Base-by-base conservation (phyloP, 2,329 filamentous ascomycete species). In the Neophaeococcomyces aloes region DNA sequence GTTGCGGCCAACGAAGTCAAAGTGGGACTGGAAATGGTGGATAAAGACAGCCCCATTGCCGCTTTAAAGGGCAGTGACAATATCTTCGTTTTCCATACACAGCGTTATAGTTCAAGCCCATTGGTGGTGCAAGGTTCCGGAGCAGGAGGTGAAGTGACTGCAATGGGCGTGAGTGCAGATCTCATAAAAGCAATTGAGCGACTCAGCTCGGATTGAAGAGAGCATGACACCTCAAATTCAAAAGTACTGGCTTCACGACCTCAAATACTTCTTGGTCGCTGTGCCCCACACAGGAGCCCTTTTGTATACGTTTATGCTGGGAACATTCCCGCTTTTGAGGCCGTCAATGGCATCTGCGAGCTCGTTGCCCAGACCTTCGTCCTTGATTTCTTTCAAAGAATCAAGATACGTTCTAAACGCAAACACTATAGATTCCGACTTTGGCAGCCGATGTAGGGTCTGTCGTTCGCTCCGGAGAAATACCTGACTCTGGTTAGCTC, bases 1-100 rank as follows among this genome's bases (percentile, higher is more conserved):
- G 79, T 94, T 33, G 73, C 69, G n/a, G 75, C 73, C 49, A 82
- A 86, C 61, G 70, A 79, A 55, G 83, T 96, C 62, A 93, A 88
- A 71, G 91, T 98, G 46, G 89, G 91, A 2, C 67, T 98, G 52
- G 82, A 95, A 72, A 85, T 83, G 66, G 88, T 87, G 56, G 87
- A 94, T 53, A 78, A 78, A 55, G 84, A 83, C 48, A 86, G 93
- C 60, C 85, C 91, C 10, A 95, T 98, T 66, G 91, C 91, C 11
- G 83, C 84, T 37, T 73, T 98, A 46, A 94, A 94, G 75, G 91
- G 91, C 29, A 96, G 88, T 64, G 91, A 96, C 63, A 98, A 98
- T 70, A 94, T 98, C 62, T 94, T 98, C 61, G 94, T 82, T 71
- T 95, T 98, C 72, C 94, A 95, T 67, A 98, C 91, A 4, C 83